Evolutionary conservation across 2,329 filamentous ascomycete species (phyloP), one percentile per base, ranked within the genome.

Genomic region (Fusarium protoensiforme): DNA sequence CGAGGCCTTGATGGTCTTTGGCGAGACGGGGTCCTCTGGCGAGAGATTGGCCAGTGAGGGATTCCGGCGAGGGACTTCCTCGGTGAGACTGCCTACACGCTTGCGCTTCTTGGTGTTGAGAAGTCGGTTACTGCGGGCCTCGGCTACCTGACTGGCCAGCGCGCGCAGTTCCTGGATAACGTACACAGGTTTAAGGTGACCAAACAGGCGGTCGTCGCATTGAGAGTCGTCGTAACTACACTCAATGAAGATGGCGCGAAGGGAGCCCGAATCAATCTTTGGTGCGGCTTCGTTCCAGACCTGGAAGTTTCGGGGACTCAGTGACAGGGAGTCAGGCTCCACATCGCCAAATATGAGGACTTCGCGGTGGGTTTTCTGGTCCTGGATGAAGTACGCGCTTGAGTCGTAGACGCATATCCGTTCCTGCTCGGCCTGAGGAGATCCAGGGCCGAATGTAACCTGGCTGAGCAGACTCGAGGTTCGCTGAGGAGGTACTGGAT

Each of bases 271-370:
- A 0, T 87, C 92, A 29, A 99, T 91, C 80, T 97, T 98, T 10
- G 92, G 92, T 0, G 95, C 96, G 0, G 96, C 96, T 78, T 96
- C 93, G 73, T 90, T 88, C 96, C 96, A 99, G 16, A 99, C 91
- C 16, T 87, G 86, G n/a, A 88, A 84, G 74, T 96, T 98, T 27
- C 95, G 91, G 1, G 96, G 95, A 2, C 90, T 92, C 2, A 96
- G 83, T 0, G 94, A 97, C 29, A 98, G 83, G 10, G 91, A 92
- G 81, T 99, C 96, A 1, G 96, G 95, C 79, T 99, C 96, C 39
- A 98, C 94, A 75, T 99, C 96, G 20, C 96, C 96, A 80, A 98
- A 98, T 57, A 99, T 93, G 68, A 99, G 89, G 4, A 98, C 90
- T 82, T 99, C 96, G 35, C 89, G 88, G 2, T 90, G 89, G 0